Percentiles rank a stretch among this genome's conserved stretches.
These are phyloP conservation scores for Dacryopinax primogenitus DNA, from an alignment of 768 basidiomycete species.

Conservation along the genomic window DNA sequence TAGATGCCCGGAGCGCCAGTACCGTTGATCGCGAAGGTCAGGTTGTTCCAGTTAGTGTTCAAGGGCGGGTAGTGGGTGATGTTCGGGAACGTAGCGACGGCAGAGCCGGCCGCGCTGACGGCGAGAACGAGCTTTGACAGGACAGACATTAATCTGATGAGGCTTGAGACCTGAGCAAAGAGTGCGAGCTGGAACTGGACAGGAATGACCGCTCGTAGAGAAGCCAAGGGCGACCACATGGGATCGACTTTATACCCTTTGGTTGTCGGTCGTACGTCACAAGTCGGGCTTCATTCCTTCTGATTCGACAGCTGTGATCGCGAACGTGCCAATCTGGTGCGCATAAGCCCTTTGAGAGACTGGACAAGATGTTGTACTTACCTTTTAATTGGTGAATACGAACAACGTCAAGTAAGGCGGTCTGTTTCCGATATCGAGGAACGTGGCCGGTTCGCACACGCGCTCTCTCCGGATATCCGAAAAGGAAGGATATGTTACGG, in stretches of 20 bases:
- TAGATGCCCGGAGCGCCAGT: slow-evolving; percentile 20
- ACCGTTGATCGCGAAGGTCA: slow-evolving; percentile 15
- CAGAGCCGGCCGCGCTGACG: not conserved
- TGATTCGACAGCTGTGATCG: not conserved
- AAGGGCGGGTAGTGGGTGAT: not conserved
- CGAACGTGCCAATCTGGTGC: not conserved
- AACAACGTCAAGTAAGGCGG: not conserved
- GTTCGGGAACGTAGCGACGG: not conserved
- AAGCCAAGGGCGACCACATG: not conserved
- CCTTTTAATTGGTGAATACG: not conserved
- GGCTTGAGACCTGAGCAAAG: not conserved
- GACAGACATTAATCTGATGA: not conserved
- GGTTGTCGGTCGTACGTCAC: not conserved
- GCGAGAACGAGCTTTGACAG: not conserved
- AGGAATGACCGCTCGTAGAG: not conserved
- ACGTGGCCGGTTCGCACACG: not conserved
- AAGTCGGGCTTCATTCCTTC: not conserved
- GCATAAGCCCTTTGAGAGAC: not conserved
- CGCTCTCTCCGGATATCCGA: not conserved
- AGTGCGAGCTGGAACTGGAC: not conserved
- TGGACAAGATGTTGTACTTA: not conserved
- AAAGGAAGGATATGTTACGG: not conserved
- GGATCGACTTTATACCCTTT: not conserved
- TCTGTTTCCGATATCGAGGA: not conserved
- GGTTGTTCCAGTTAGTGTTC: not conserved